phyloP scores from a whole-genome alignment of 805 yeast genomes.

The Sungouiella thailandica region DNA sequence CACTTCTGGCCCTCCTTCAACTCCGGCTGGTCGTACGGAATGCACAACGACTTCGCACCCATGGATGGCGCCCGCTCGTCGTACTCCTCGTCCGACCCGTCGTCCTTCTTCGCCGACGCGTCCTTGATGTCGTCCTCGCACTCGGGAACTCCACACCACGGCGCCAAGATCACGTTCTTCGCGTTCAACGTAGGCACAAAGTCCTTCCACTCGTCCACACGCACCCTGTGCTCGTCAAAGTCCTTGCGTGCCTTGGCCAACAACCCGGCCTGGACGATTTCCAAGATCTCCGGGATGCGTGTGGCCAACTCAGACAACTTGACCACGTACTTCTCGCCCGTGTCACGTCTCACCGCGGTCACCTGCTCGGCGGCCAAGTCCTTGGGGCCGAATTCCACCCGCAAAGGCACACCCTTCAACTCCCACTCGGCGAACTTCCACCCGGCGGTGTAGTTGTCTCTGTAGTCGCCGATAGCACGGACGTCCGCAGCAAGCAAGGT shows the following conservation, averaged over 20 bases:
- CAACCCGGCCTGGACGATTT: conserved; percentile 72
- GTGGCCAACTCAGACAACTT: conserved; percentile 60
- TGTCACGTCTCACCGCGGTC: conserved; percentile 90
- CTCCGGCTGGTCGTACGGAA: conserved; percentile 88
- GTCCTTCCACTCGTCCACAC: conserved; percentile 82
- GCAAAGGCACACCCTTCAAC: conserved; percentile 90
- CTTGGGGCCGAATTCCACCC: conserved; percentile 95
- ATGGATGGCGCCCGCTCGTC: conserved; percentile 97
- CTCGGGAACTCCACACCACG: conserved; percentile 94
- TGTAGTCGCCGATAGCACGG: conserved; percentile 79
- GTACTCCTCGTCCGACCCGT: conserved; percentile 75
- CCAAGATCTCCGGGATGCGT: conserved; percentile 71
- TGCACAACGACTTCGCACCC: conserved; percentile 99
- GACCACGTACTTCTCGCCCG: conserved; percentile 67
- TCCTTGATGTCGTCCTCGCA: conserved; percentile 98
- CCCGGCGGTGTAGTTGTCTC: conserved; percentile 95
- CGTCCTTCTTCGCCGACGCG: conserved; percentile 71
- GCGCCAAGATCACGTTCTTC: conserved; percentile 86
- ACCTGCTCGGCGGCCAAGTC: conserved; percentile 79
- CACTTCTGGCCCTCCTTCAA: conserved; percentile 78
- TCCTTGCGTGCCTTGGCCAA: conserved; percentile 74
- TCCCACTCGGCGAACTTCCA: conserved; percentile 99
- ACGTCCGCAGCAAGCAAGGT: conserved; percentile 57
- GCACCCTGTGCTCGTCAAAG: conserved; percentile 78
- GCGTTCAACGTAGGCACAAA: conserved; percentile 89